phyloP scores from a whole-genome alignment of 345 rosid species.

The Erodium maritimum region DNA sequence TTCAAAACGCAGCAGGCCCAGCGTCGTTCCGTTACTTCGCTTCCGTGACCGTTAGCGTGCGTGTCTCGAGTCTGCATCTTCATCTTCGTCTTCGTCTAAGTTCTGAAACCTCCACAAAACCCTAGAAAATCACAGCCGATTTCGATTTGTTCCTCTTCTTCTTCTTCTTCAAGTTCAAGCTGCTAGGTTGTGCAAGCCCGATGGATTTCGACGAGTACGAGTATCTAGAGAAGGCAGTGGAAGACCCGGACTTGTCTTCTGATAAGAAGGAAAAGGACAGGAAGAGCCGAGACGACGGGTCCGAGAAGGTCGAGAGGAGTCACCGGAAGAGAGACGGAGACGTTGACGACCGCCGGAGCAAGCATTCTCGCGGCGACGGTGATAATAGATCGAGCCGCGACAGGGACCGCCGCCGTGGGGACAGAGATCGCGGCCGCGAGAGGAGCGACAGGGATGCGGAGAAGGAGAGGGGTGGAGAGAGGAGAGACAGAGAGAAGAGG shows the following conservation, averaged over 20 bases:
- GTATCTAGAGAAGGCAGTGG: slow-evolving; percentile 85
- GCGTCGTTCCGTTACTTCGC: too few species aligned
- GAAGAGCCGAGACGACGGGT: slow-evolving; percentile 28
- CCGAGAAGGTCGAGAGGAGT: slow-evolving; percentile 61
- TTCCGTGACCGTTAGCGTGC: too few species aligned
- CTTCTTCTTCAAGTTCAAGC: neutral
- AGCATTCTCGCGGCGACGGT: slow-evolving; percentile 40
- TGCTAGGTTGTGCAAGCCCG: slow-evolving; percentile 5
- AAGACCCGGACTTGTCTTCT: slow-evolving; percentile 13
- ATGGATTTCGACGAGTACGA: slow-evolving; percentile 96
- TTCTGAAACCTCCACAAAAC: neutral
- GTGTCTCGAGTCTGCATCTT: too few species aligned
- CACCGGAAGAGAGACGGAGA: slow-evolving; percentile 57
- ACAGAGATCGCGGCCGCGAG: slow-evolving; percentile 28
- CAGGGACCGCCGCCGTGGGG: slow-evolving; percentile 14
- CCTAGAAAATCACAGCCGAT: neutral
- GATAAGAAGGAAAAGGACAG: slow-evolving; percentile 21
- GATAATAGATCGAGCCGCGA: slow-evolving; percentile 43
- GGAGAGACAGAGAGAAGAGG: slow-evolving; percentile 20
- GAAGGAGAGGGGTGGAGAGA: slow-evolving; percentile 10
- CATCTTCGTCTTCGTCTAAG: neutral
- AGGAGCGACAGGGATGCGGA: slow-evolving; percentile 15
- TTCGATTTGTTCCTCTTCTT: neutral
- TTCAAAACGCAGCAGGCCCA: too few species aligned
- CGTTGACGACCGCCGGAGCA: slow-evolving; percentile 34